These are phyloP conservation scores for Cytospora piceae DNA, from an alignment of 2,329 filamentous ascomycete species.

Conservation along the genomic window DNA sequence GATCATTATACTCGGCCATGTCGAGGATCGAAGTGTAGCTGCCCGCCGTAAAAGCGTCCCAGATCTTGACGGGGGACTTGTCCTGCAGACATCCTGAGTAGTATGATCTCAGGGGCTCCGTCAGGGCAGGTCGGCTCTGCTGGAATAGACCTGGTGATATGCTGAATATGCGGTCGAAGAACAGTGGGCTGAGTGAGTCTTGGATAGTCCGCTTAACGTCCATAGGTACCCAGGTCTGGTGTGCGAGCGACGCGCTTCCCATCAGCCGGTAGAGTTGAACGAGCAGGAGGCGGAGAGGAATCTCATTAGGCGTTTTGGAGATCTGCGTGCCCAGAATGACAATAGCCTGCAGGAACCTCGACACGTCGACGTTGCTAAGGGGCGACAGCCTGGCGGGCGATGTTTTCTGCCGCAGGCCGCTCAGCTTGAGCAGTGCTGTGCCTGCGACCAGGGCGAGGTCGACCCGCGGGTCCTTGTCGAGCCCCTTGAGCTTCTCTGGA, in stretches of 20 bases:
- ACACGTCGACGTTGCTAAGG: conserved; percentile 34
- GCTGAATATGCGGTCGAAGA: conserved; percentile 59
- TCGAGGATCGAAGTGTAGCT: conserved; percentile 56
- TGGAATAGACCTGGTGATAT: conserved; percentile 50
- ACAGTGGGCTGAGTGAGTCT: conserved; percentile 58
- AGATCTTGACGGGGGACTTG: conserved; percentile 46
- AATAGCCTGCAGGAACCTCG: conserved; percentile 51
- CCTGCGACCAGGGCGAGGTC: conserved; percentile 41
- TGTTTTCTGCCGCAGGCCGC: conserved; percentile 33
- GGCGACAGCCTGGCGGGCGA: conserved; percentile 28
- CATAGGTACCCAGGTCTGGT: conserved; percentile 53
- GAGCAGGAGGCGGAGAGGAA: conserved; percentile 53
- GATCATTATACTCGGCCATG: conserved; percentile 49
- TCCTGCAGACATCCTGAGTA: conserved; percentile 48
- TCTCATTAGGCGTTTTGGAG: conserved; percentile 49
- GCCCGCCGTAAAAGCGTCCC: conserved; percentile 53
- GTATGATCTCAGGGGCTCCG: conserved; percentile 50
- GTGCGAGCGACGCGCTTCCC: conserved; percentile 52
- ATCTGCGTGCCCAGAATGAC: conserved; percentile 55
- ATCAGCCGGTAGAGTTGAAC: conserved; percentile 56
- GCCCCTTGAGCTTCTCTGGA: conserved; percentile 28
- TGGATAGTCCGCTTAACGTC: conserved; percentile 61
- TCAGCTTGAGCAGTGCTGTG: conserved; percentile 38
- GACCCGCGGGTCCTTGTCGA: conserved; percentile 40
- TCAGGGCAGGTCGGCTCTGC: conserved; percentile 42